Conservation (phyloP, 2,329 filamentous ascomycete genomes). For the Cercospora sp. region DNA sequence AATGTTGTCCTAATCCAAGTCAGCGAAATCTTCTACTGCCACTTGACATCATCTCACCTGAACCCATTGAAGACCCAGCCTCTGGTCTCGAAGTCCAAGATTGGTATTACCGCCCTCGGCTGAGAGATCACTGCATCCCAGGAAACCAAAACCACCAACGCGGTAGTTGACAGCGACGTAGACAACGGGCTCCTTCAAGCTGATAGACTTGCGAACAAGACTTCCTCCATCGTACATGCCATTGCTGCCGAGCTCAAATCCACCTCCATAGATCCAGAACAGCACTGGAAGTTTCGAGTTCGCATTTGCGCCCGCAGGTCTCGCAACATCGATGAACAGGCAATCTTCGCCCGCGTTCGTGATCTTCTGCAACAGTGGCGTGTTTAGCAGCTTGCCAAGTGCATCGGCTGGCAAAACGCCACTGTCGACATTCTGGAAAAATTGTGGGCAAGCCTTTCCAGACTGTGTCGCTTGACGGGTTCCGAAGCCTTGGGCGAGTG, state of each 20-base stretch:
- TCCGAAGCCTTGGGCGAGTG: constrained; percentile 58
- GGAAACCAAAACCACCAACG: constrained; percentile 40
- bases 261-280: constrained; percentile 53
- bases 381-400: constrained; percentile 42
- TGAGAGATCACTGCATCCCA: constrained; percentile 37
- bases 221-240: constrained; percentile 45
- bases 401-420: constrained; percentile 40
- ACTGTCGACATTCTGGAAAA: constrained; percentile 47
- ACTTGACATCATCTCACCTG: not conserved
- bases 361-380: constrained; percentile 42
- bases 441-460: constrained; percentile 69
- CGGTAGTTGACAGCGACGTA: constrained; percentile 75
- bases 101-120: constrained; percentile 39
- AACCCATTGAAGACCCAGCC: constrained; percentile 39
- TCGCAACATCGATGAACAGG: constrained; percentile 41
- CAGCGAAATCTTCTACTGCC: no score
- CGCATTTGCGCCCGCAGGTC: constrained; percentile 42
- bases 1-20: constrained; percentile 51
- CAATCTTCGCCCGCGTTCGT: constrained; percentile 47
- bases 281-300: constrained; percentile 48
- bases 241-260: constrained; percentile 44
- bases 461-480: constrained; percentile 60
- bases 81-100: constrained; percentile 38
- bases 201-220: constrained; percentile 46
- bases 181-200: constrained; percentile 63